Percentiles rank a stretch among this genome's conserved stretches.
Evolutionary conservation across 176 grass and related monocot species (phyloP).

Genomic region (Tillandsia leiboldiana): DNA sequence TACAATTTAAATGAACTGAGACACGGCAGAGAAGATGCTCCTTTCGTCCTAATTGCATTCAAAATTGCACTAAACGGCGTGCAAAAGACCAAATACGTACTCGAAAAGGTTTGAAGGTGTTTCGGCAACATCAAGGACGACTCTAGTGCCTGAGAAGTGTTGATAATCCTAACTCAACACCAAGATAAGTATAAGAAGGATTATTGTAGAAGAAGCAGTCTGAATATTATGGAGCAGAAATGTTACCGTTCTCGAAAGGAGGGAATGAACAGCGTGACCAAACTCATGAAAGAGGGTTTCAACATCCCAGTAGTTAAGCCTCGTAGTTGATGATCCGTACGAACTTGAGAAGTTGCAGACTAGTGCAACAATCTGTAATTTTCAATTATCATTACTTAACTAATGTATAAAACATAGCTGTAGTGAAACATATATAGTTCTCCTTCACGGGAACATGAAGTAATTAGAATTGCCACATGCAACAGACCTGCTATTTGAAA

Average conservation of each 20-base stretch:
- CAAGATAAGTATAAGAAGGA: slow-evolving; percentile 17
- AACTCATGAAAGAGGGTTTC: slow-evolving; percentile 99
- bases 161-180: slow-evolving; percentile 72
- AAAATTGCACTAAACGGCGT: background rate
- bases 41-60: background rate
- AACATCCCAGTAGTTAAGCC: slow-evolving; percentile 72
- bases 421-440: background rate
- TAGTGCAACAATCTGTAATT: slow-evolving; percentile 76
- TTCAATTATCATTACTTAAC: slow-evolving; percentile 5
- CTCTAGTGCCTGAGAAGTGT: slow-evolving; percentile 93
- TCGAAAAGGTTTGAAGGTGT: slow-evolving; percentile 93
- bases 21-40: background rate
- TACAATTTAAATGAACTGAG: background rate
- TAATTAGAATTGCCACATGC: too few species aligned
- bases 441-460: too few species aligned
- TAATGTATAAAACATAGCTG: slow-evolving; percentile 12
- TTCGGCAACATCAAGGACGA: slow-evolving; percentile 92
- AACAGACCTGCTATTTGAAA: too few species aligned
- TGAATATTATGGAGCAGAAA: slow-evolving; percentile 10
- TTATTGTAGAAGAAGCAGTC: background rate
- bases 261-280: slow-evolving; percentile 90
- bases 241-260: slow-evolving; percentile 92
- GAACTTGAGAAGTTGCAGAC: slow-evolving; percentile 77
- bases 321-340: slow-evolving; percentile 40
- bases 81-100: slow-evolving; percentile 24